A percentile compares a stretch with the other conserved stretches of the same genome.
phyloP scores from a whole-genome alignment of 2,329 filamentous ascomycete genomes.

The Trichoderma sp. region DNA sequence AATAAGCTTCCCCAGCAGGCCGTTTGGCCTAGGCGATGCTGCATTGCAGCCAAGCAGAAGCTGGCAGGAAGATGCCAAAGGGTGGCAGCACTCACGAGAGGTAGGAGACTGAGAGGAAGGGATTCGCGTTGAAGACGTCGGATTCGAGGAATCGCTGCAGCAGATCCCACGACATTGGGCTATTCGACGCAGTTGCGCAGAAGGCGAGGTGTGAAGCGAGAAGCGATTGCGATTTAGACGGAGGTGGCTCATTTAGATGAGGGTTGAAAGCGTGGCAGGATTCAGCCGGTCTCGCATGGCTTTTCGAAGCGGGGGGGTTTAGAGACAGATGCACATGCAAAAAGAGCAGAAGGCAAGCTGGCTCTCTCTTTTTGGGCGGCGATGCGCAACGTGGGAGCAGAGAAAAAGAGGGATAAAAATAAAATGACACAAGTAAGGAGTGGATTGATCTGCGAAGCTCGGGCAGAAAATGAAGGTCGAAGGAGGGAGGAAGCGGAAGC shows the following conservation, averaged over 20 bases:
- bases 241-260: constrained; percentile 35
- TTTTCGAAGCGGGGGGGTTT: constrained; percentile 16
- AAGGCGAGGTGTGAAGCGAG: constrained; percentile 31
- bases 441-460: constrained; percentile 6
- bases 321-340: neutral
- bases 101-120: constrained; percentile 86
- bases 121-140: constrained; percentile 91
- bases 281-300: constrained; percentile 34
- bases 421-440: neutral
- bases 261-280: constrained; percentile 27
- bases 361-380: neutral
- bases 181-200: constrained; percentile 36
- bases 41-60: neutral
- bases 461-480: constrained; percentile 8
- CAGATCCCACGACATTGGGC: constrained; percentile 79
- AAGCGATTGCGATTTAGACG: constrained; percentile 15
- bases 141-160: constrained; percentile 89
- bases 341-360: neutral
- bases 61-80: neutral
- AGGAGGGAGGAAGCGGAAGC: constrained; percentile 1
- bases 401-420: neutral
- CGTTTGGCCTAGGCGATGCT: neutral
- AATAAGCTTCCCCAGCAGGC: neutral
- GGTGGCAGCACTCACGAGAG: constrained; percentile 67
- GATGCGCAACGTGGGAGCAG: neutral